Evolutionary conservation across 2,329 filamentous ascomycete species (phyloP), one percentile per base, ranked within the genome.

Genomic region (Aureobasidium uvarum): DNA sequence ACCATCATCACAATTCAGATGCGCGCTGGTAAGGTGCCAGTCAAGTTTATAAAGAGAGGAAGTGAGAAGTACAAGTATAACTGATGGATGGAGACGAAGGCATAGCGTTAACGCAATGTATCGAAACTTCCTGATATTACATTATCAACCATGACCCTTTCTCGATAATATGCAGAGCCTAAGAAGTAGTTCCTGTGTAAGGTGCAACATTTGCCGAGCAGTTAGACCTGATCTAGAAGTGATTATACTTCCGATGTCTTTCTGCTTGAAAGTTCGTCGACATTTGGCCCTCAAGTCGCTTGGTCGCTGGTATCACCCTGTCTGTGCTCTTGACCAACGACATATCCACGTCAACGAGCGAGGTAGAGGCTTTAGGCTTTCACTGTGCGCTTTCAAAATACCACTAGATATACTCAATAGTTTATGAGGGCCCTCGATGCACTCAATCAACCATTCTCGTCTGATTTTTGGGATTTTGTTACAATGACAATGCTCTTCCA

Each of bases 1-100:
- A 84, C 84, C n/a, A 76, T 90, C 65, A 81, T 94, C 67, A 92
- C 90, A 67, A 78, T 94, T 69, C 90, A 91, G 77, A 80, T 94
- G 75, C 81, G 86, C 36, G 81, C 78, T n/a, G 78, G 79, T 6
- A 79, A 83, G 64, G 85, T 94, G 39, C 87, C 88, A 0, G 78
- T 94, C 46, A 78, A 89, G 68, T 76, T 94, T 69, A 87, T 91
- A 11, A 85, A 79, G 77, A 85, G 88, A 69, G 90, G 90, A 0
- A 77, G 84, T 68, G 91, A 93, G 81, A 83, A 83, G 71, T 92
- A 93, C 62, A 67, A 60, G 39, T 71, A 69, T 64, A 51, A 66
- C 31, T 65, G 63, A 65, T 39, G n/a, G 13, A 10, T 25, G 16
- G 20, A 28, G 18, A 11, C 5, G 2, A 11, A 36, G 20, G 16